Evolutionary conservation across 208 protist species (phyloP), one percentile per base, ranked within the genome.

Genomic region (Crithidia sp.): DNA sequence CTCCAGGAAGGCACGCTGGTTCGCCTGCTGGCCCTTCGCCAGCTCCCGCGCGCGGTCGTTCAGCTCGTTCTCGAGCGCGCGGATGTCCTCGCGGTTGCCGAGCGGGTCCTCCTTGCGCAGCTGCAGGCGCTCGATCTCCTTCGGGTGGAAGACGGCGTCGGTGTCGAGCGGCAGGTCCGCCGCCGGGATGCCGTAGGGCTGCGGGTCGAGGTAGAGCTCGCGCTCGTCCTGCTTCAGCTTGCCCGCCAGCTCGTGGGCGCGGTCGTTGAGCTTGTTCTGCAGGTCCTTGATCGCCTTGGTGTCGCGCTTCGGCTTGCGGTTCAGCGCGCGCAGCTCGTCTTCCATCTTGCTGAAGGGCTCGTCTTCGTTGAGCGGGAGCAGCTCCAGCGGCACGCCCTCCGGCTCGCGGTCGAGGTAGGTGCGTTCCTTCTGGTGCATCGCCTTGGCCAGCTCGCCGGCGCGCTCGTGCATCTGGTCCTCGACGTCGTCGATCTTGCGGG

Each of bases 341-440:
- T 92, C 86, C 76, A 85, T 67, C 28, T 59, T 43, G 55, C 75
- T 88, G 58, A 93, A 87, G 36, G 57, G 36, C 13, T 71, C 77
- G 44, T 95, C 85, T 54, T 87, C 81, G 73, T 95, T 86, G 40
- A 95, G 84, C 16, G 87, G 83, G 41, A 92, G 83, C 49, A 89
- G 57, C 14, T 81, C 77, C 14, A 92, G 76, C n/a, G 87, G 87
- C 0, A 92, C 82, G 28, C 81, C 81, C 57, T 92, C 79, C 28
- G 85, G 86, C 64, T 91, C 77, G 7, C 65, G 85, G 65, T 92
- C 82, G 10, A 91, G 84, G 75, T 85, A 91, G 40, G 43, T 61
- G 37, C 90, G 90, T 71, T 93, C 84, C 58, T 66, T 67, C 37
- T 53, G 59, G 67, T 91, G 82, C 80, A 93, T 83, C 16, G 76